Evolutionary conservation across 2,329 filamentous ascomycete genomes (phyloP).

Genomic region (Ceratocystis variospora): DNA sequence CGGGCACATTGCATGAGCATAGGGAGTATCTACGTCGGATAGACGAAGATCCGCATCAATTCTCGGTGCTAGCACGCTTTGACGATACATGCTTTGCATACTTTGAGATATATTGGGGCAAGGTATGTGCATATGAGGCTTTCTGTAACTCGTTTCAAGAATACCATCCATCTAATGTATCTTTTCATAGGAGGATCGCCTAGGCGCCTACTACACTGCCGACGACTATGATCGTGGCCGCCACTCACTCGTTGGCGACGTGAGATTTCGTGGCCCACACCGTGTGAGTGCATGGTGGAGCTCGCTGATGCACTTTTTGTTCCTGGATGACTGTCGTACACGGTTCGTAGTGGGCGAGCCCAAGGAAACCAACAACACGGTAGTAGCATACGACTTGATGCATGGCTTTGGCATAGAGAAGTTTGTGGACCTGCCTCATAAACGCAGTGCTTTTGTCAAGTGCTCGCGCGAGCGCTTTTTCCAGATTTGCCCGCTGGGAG

Average conservation of each 20-base stretch:
- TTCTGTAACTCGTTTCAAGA: neutral
- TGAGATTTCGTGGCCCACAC: conserved; percentile 45
- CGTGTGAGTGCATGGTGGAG: conserved; percentile 49
- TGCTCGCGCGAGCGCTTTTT: conserved; percentile 57
- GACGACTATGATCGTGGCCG: conserved; percentile 45
- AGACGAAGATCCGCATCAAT: conserved; percentile 57
- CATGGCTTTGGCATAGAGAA: conserved; percentile 61
- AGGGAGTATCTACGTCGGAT: conserved; percentile 54
- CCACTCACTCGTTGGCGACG: conserved; percentile 45
- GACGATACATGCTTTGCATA: conserved; percentile 60
- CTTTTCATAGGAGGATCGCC: conserved; percentile 36
- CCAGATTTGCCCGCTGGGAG: conserved; percentile 47
- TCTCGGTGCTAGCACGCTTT: conserved; percentile 57
- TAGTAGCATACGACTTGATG: conserved; percentile 60
- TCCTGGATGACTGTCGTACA: conserved; percentile 47
- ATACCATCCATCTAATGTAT: conserved; percentile 11
- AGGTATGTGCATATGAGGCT: conserved; percentile 27
- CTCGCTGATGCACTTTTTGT: conserved; percentile 48
- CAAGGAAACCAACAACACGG: conserved; percentile 53
- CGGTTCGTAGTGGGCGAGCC: conserved; percentile 52
- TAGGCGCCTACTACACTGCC: conserved; percentile 42
- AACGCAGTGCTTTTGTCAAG: conserved; percentile 53
- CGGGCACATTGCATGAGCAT: conserved; percentile 61
- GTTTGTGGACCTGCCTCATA: conserved; percentile 58
- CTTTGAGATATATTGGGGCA: conserved; percentile 69